Base-by-base conservation (phyloP, 2,329 filamentous ascomycete genomes). In the Penicillium oxalicum region DNA sequence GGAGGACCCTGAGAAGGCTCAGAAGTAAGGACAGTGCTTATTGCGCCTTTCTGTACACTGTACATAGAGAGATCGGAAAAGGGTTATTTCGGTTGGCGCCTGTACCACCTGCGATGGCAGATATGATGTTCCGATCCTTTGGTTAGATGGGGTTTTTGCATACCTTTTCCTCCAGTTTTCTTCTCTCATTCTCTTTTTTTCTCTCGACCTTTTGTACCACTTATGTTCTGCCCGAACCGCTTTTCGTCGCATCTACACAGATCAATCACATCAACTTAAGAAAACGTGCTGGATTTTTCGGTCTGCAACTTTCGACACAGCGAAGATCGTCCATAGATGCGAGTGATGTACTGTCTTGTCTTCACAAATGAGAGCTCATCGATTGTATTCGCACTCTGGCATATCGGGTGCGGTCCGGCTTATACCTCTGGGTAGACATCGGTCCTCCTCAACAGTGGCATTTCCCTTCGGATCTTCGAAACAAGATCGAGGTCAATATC, bases 1-100 rank as follows among this genome's bases (percentile, higher is more conserved):
- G 66, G 82, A 88, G 65, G 91, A 96, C 64, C 86, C 87, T 36
- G 74, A 79, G 45, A 67, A 64, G 57, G 72, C 75, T 59, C 72
- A 80, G 60, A 78, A 83, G 70, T 61, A 63, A 63, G 48, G 40
- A 50, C 43, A 47, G 52, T 48, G 38, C 40, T 47, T 49, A 54
- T 28, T 47, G 50, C 51, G 53, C 55, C 59, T 57, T 52, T 56
- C 60, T 67, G 65, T 68, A 66, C 65, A 56, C 53, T 72, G 68
- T 72, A 71, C 67, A 72, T 70, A 70, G 61, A 67, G 61, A 64
- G 61, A 61, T 63, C 59, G 61, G 57, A 60, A 57, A 57, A 52
- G 56, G 55, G 60, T 51, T 53, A 50, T 61, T 59, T 63, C 57
- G 58, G 55, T 61, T 61, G 56, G 59, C 52, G 55, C 55, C 55